Conservation (phyloP, 805 yeast species). For the Kazachstania taianensis region DNA sequence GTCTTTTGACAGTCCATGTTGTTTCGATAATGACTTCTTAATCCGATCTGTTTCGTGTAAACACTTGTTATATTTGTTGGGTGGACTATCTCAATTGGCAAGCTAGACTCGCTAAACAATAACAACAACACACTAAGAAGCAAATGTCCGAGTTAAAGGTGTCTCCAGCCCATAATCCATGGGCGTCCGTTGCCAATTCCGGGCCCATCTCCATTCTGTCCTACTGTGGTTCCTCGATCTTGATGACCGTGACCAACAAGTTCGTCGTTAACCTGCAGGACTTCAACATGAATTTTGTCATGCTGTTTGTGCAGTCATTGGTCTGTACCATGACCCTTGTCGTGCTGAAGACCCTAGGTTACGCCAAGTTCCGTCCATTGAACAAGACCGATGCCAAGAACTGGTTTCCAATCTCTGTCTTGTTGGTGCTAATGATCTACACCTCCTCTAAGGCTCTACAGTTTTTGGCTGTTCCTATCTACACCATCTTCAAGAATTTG, state of each 20-base stretch:
- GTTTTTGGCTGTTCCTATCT: constrained; percentile 85
- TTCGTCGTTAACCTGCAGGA: constrained; percentile 69
- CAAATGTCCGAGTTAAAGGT: constrained; percentile 26
- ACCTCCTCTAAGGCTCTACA: constrained; percentile 93
- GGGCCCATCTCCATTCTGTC: constrained; percentile 59
- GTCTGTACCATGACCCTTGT: constrained; percentile 73
- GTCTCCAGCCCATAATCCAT: constrained; percentile 6
- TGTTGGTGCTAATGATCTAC: constrained; percentile 89
- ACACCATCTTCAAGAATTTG: constrained; percentile 95
- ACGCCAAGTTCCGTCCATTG: constrained; percentile 79
- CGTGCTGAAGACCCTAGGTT: constrained; percentile 59
- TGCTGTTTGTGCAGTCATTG: constrained; percentile 77
- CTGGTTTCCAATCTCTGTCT: constrained; percentile 89
- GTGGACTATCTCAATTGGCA: no score
- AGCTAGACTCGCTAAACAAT: no score
- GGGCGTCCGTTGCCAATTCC: constrained; percentile 31
- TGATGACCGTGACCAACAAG: constrained; percentile 97
- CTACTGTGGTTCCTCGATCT: constrained; percentile 87
- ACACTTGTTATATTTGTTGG: no score
- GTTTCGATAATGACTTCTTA: no score
- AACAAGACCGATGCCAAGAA: constrained; percentile 83
- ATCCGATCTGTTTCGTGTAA: no score
- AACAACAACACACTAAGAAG: neutral
- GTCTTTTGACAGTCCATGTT: no score
- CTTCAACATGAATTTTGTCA: constrained; percentile 75